A percentile compares a stretch with the other conserved stretches of the same genome.
Evolutionary conservation across 148 eudicot genomes (phyloP).

Genomic region (Rheum nobile): DNA sequence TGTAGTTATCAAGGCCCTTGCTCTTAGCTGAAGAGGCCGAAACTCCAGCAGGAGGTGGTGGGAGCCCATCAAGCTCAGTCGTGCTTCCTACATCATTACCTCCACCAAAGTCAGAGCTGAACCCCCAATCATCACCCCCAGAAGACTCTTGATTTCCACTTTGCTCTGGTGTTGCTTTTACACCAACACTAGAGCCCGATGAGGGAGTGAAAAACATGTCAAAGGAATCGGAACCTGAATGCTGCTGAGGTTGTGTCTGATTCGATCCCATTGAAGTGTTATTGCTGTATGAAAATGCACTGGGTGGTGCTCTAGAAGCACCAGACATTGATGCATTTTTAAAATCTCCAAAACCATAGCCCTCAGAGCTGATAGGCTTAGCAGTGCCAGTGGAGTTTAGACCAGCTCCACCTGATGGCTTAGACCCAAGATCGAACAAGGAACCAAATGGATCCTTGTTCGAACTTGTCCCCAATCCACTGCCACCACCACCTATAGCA

Average conservation of each 20-base stretch:
- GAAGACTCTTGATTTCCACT: conserved; percentile 31
- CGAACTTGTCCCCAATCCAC: conserved; percentile 30
- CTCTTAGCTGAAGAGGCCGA: conserved; percentile 60
- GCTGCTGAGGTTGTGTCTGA: conserved; percentile 12
- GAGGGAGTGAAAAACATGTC: conserved; percentile 47
- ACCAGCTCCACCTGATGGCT: conserved; percentile 29
- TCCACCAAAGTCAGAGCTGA: conserved; percentile 33
- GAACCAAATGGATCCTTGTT: conserved; percentile 72
- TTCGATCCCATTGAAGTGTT: not conserved
- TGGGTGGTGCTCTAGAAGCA: conserved; percentile 16
- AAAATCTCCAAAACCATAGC: conserved; percentile 55
- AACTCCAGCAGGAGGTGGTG: conserved; percentile 86
- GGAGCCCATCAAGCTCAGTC: conserved; percentile 91
- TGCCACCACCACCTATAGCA: conserved; percentile 21
- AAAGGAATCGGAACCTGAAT: conserved; percentile 41
- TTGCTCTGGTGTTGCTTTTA: conserved; percentile 20
- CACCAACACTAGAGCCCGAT: conserved; percentile 18
- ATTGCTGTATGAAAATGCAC: not conserved
- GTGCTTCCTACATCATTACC: conserved; percentile 40
- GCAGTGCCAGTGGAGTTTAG: conserved; percentile 29
- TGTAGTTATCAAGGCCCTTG: conserved; percentile 82
- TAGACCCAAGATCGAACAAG: conserved; percentile 49
- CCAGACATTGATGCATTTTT: conserved; percentile 45
- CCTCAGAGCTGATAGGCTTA: conserved; percentile 15
- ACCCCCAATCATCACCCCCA: conserved; percentile 74